Evolutionary conservation across 345 rosid genomes (phyloP).

Genomic region (Eucalyptus curtisii): DNA sequence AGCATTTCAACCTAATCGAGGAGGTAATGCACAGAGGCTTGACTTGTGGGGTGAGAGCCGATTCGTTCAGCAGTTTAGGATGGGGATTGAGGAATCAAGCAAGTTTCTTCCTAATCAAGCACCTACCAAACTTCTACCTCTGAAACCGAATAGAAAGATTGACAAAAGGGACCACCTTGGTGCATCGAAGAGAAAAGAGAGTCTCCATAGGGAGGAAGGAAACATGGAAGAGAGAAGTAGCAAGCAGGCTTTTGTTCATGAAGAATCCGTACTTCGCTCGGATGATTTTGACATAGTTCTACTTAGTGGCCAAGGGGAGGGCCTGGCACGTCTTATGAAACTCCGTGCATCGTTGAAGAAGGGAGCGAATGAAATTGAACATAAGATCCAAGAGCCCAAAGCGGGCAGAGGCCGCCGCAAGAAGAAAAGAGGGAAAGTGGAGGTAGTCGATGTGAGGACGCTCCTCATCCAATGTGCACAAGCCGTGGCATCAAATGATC

Average conservation of each 20-base stretch:
- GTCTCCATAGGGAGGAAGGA: background rate
- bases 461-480: conserved; percentile 18
- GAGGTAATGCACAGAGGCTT: background rate
- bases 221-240: background rate
- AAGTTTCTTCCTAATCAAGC: background rate
- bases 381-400: no score
- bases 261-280: background rate
- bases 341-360: no score
- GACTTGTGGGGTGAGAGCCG: background rate
- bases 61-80: background rate
- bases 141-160: background rate
- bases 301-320: no score
- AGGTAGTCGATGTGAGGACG: conserved; percentile 6
- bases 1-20: background rate
- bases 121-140: background rate
- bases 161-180: background rate
- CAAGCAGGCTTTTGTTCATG: background rate
- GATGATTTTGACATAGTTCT: background rate
- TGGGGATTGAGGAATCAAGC: background rate
- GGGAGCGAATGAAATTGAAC: no score
- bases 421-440: background rate
- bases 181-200: background rate
- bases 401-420: no score
- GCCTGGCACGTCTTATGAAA: no score
- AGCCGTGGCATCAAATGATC: conserved; percentile 11